Conservation (phyloP, 495 filamentous ascomycete species). For the Trichocladium uniseriatum region DNA sequence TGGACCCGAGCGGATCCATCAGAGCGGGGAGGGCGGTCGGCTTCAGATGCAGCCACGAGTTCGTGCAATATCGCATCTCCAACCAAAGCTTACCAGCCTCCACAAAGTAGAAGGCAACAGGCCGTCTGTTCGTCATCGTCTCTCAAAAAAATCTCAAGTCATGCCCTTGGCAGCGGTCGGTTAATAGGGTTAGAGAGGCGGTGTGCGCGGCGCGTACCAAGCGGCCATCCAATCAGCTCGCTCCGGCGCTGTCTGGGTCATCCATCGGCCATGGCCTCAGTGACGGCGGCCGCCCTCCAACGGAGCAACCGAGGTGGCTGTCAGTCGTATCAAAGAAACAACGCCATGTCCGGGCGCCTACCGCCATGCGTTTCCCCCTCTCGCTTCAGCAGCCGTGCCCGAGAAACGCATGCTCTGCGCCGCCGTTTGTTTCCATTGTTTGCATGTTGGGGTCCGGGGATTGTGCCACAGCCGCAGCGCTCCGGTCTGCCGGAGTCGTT, state of each 20-base stretch:
- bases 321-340: slow-evolving; percentile 10
- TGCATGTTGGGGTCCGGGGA: slow-evolving; percentile 2
- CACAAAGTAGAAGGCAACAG: too few species aligned
- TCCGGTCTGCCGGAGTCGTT: background rate
- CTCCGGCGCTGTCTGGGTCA: background rate
- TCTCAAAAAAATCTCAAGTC: background rate
- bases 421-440: slow-evolving; percentile 4
- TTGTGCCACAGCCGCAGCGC: slow-evolving; percentile 1
- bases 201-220: slow-evolving; percentile 11
- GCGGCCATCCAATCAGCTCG: slow-evolving; percentile 10
- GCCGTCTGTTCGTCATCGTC: background rate
- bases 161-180: background rate
- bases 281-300: slow-evolving; percentile 16
- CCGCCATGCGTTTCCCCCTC: background rate
- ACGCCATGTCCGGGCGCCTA: background rate
- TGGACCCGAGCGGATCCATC: too few species aligned
- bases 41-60: too few species aligned
- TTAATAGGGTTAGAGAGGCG: slow-evolving; percentile 5
- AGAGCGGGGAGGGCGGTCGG: too few species aligned
- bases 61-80: too few species aligned
- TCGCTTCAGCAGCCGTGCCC: slow-evolving; percentile 8
- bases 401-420: slow-evolving; percentile 11
- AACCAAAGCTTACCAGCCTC: too few species aligned
- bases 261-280: slow-evolving; percentile 13
- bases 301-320: slow-evolving; percentile 11